These are phyloP conservation scores for Diutina ranongensis DNA, from an alignment of 1,139 yeast species.

Conservation along the genomic window DNA sequence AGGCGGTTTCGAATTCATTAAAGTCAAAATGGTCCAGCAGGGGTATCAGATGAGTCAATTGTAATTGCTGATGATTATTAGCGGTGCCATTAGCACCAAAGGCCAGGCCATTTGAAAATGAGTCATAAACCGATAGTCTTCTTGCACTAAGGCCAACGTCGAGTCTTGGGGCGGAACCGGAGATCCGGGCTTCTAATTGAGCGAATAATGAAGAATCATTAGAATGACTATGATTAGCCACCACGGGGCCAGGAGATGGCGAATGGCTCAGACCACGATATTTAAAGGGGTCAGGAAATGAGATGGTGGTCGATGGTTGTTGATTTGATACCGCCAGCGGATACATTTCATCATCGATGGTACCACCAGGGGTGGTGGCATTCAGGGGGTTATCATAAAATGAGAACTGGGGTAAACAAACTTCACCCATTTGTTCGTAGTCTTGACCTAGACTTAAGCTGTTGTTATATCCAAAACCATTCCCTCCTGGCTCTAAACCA, in stretches of 20 bases:
- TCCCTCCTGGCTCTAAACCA: background rate
- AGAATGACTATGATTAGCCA: background rate
- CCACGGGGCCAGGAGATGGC: background rate
- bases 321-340: background rate
- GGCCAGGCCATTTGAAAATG: background rate
- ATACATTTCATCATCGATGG: background rate
- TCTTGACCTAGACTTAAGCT: background rate
- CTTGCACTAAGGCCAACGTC: background rate
- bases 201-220: background rate
- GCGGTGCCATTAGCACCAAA: constrained; percentile 1
- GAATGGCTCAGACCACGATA: background rate
- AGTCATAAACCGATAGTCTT: background rate
- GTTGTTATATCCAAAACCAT: background rate
- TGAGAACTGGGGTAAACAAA: constrained; percentile 3
- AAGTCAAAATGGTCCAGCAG: constrained; percentile 5
- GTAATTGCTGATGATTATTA: background rate
- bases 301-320: background rate
- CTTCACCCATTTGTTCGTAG: constrained; percentile 6
- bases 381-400: background rate
- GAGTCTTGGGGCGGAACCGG: background rate
- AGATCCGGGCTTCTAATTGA: background rate
- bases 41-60: background rate
- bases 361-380: background rate
- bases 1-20: background rate
- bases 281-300: background rate